Percentiles rank a stretch among this genome's conserved stretches.
These are phyloP conservation scores for Parasitella parasitica DNA, from an alignment of 371 early-diverging fungal species.

Conservation along the genomic window DNA sequence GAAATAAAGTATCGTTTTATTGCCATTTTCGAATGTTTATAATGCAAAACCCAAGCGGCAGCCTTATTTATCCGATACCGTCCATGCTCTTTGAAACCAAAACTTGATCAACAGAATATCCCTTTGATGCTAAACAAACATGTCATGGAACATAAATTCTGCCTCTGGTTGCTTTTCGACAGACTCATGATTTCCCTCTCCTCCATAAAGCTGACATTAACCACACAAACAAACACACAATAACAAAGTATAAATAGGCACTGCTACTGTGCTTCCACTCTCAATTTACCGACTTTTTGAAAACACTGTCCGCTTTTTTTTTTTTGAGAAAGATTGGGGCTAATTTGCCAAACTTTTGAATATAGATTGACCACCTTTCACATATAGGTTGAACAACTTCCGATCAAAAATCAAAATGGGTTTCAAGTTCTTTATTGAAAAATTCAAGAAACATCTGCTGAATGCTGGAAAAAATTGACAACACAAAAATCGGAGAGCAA, in stretches of 20 bases:
- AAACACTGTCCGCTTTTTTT: constrained; percentile 8
- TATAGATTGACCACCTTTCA: constrained; percentile 8
- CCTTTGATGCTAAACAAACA: no score
- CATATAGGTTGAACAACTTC: constrained; percentile 1
- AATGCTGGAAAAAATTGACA: no score
- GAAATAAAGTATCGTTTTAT: not conserved
- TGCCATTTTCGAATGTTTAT: no score
- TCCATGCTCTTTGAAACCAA: not conserved
- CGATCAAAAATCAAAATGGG: no score
- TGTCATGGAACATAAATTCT: no score
- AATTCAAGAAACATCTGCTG: no score
- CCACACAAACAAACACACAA: no score
- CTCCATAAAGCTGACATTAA: no score
- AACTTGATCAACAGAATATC: no score
- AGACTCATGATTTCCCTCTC: no score
- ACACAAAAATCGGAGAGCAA: not conserved
- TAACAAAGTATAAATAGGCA: not conserved
- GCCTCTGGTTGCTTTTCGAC: no score
- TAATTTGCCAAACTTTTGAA: constrained; percentile 10
- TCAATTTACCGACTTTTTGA: constrained; percentile 12
- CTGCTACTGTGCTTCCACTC: constrained; percentile 4
- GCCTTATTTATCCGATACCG: not conserved
- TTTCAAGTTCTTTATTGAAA: no score
- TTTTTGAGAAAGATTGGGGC: constrained; percentile 2
- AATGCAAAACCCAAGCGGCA: not conserved